These are phyloP conservation scores for Auricularia sp. DNA, from an alignment of 768 basidiomycete genomes.

Conservation along the genomic window DNA sequence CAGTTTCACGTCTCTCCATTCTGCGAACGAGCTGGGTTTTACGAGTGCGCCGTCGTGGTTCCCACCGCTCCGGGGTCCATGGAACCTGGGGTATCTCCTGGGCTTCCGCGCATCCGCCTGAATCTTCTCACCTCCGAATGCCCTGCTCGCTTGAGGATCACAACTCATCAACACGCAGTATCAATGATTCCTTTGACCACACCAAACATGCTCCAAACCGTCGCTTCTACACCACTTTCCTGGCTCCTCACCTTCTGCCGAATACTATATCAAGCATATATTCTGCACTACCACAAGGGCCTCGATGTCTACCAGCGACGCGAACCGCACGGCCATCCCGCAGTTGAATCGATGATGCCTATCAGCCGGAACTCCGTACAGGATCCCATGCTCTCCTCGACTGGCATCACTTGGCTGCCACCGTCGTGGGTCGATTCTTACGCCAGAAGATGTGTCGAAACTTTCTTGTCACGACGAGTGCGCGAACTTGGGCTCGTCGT, in stretches of 20 bases:
- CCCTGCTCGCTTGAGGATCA: constrained; percentile 39
- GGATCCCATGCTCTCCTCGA: constrained; percentile 10
- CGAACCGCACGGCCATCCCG: constrained; percentile 35
- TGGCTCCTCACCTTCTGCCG: constrained; percentile 47
- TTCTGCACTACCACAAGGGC: constrained; percentile 47
- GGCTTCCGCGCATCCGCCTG: constrained; percentile 13
- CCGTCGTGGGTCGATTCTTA: constrained; percentile 22
- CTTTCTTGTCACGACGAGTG: constrained; percentile 28
- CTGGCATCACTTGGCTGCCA: constrained; percentile 28
- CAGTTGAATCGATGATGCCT: constrained; percentile 6
- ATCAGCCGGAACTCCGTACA: constrained; percentile 16
- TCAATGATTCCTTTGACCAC: constrained; percentile 31
- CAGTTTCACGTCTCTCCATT: constrained; percentile 72
- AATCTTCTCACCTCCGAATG: constrained; percentile 19
- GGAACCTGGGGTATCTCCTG: constrained; percentile 8
- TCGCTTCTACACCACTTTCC: constrained; percentile 38
- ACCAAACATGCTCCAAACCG: constrained; percentile 26
- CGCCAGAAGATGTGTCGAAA: constrained; percentile 19
- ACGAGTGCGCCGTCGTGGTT: constrained; percentile 44
- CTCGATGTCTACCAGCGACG: constrained; percentile 51
- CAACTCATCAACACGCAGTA: constrained; percentile 36
- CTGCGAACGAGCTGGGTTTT: constrained; percentile 60
- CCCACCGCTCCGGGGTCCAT: constrained; percentile 30
- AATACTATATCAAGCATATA: constrained; percentile 53
- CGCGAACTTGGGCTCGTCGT: constrained; percentile 28